Evolutionary conservation across 108 stramenopile genomes (phyloP), one percentile per base, ranked within the genome.

Genomic region (Nitzschia sp.): DNA sequence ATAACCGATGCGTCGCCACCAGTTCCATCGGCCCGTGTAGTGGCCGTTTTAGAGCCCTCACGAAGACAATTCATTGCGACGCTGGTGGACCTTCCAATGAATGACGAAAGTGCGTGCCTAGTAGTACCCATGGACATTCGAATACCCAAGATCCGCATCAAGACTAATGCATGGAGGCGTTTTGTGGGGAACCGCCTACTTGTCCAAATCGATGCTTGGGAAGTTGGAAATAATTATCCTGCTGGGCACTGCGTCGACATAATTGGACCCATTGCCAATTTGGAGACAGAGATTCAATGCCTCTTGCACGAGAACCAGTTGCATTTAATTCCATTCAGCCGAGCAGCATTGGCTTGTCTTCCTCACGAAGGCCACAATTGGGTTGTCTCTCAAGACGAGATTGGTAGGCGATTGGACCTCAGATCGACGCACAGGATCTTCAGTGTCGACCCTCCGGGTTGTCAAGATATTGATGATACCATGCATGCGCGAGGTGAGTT

Each of bases 371-470:
- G 83, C 54, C 17, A 63, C 24, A 49, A 80, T 32, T 79, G 86
- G 80, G 30, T 33, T 3, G 71, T 87, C 26, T 72, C 83, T 13
- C 42, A 53, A 35, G 60, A 56, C 18, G 86, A 87, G 73, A 71
- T 83, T n/a, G 51, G 51, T 1, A 6, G 49, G 46, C 60, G 87
- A 24, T 72, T 54, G 0, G 87, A 88, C 69, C 72, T 88, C 1
- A 75, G 87, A 46, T 30, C 35, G 4, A 46, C 53, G 4, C 70
- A 66, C 46, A 68, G 72, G 19, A 85, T 84, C 33, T 85, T 92
- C 59, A 86, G 85, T 66, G 84, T 92, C 24, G 91, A 93, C 53
- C 91, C 91, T 15, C 67, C 68, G 27, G 91, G 91, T 9, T 93
- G 91, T 58, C 82, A 88, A 68, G 82, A 87, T 65, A 86, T 86